Evolutionary conservation across 805 yeast genomes (phyloP), one percentile per base, ranked within the genome.

Genomic region (Hanseniaspora occidentalis): DNA sequence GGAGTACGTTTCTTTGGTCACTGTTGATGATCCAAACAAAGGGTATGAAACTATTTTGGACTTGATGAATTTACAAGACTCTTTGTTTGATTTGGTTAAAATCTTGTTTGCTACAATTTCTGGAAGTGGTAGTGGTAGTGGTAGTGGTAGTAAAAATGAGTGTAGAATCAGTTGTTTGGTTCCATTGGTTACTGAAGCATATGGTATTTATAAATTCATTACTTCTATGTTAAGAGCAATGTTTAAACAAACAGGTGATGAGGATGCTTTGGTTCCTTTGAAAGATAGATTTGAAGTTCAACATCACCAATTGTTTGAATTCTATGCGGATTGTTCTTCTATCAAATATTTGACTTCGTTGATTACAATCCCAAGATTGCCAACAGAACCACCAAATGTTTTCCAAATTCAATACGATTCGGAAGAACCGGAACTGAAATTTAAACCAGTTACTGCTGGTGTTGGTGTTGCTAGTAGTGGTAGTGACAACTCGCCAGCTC

Each of bases 1-100:
- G 58, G 98, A 89, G 57, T 92, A 89, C 55, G 77, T 88, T 35
- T 84, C 96, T 3, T 68, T 89, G 48, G 74, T 84, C 43, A 77
- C 86, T 2, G 94, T 84, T 29, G 79, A 84, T 51, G 95, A 89
- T 58, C 96, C 96, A 5, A 86, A 89, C 55, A 95, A 86, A 62
- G 97, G 97, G 6, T 88, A 81, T 57, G 95, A 89, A 54, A 78
- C 94, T 1, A 76, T 89, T 45, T 57, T 84, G 47, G 96, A 85
- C 56, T 66, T 89, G 51, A 79, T 85, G 84, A 75, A 76, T 35
- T 65, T 89, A 42, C 96, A 86, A 60, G 96, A 89, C 54, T 66
- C 76, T 17, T 73, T 86, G 40, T 89, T 84, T 54, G 81, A 79
- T 45, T 75, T 84, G 44, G 86, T 82, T 49, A 75, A 80, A 45